These are phyloP conservation scores for Phytopythium cucurbitacearum DNA, from an alignment of 352 stramenopile species.

Conservation along the genomic window DNA sequence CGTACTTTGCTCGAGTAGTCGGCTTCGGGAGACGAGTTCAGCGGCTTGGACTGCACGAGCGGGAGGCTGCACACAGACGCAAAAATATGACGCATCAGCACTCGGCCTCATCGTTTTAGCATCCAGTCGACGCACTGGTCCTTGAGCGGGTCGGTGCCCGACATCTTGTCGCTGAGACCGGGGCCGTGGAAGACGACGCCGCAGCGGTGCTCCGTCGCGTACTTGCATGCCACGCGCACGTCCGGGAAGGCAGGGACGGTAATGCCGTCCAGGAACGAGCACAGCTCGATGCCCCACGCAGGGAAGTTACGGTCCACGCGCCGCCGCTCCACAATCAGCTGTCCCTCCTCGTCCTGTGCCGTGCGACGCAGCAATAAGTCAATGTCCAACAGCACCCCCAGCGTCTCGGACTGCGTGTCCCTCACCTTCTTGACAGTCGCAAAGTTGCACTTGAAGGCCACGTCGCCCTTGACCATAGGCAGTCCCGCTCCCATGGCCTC, in stretches of 20 bases:
- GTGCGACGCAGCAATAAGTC: not conserved
- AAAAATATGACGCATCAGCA: conserved; percentile 2
- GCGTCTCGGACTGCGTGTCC: not conserved
- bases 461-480: conserved; percentile 78
- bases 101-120: not conserved
- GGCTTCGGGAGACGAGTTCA: conserved; percentile 61
- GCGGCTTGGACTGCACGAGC: conserved; percentile 46
- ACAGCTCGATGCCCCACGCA: conserved; percentile 79
- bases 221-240: conserved; percentile 73
- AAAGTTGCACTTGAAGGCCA: conserved; percentile 90
- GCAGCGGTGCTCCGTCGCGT: conserved; percentile 85
- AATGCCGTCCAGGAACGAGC: conserved; percentile 64
- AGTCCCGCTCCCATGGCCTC: conserved; percentile 85
- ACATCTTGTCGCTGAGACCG: conserved; percentile 82
- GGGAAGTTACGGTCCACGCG: conserved; percentile 85
- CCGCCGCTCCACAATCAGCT: conserved; percentile 62
- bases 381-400: not conserved
- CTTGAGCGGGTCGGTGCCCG: conserved; percentile 84
- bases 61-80: conserved; percentile 42
- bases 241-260: conserved; percentile 54
- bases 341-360: conserved; percentile 41
- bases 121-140: conserved; percentile 54
- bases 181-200: conserved; percentile 83
- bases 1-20: conserved; percentile 63
- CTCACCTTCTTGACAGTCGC: conserved; percentile 54